Evolutionary conservation across 2,329 filamentous ascomycete genomes (phyloP).

Genomic region (Verticillium klebahnii): DNA sequence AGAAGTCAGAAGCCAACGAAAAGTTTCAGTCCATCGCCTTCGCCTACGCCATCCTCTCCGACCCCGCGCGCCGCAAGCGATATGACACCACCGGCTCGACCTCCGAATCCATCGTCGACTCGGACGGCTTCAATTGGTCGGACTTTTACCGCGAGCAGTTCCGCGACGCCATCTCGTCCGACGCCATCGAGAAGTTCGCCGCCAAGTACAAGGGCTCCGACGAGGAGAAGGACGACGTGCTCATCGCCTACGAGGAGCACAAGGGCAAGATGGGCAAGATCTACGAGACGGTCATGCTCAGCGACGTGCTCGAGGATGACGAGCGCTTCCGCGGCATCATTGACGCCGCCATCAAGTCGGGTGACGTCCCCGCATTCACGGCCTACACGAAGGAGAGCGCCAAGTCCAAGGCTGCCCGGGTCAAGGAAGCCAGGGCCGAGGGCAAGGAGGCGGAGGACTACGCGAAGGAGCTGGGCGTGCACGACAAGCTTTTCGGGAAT

Average conservation of each 20-base stretch:
- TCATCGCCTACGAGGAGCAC: conserved; percentile 67
- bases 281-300: conserved; percentile 83
- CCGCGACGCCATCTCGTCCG: conserved; percentile 66
- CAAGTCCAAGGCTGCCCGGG: conserved; percentile 53
- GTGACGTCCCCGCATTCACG: conserved; percentile 61
- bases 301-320: conserved; percentile 78
- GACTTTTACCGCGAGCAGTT: conserved; percentile 87
- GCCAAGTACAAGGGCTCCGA: conserved; percentile 77
- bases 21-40: conserved; percentile 90
- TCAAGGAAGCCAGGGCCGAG: conserved; percentile 61
- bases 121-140: conserved; percentile 82
- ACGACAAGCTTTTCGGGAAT: conserved; percentile 61
- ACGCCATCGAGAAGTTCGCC: conserved; percentile 72
- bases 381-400: conserved; percentile 72
- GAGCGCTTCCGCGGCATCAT: conserved; percentile 78
- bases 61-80: conserved; percentile 71
- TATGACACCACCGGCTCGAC: conserved; percentile 92
- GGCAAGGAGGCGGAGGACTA: conserved; percentile 68
- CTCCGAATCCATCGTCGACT: conserved; percentile 72
- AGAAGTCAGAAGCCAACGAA: conserved; percentile 68
- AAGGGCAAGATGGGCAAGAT: conserved; percentile 73
- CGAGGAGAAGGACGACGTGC: conserved; percentile 75
- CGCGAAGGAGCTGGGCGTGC: conserved; percentile 69
- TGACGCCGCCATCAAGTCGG: conserved; percentile 68
- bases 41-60: conserved; percentile 88